A percentile compares a stretch with the other conserved stretches of the same genome.
These are phyloP conservation scores for Luffa acutangula DNA, from an alignment of 306 rosid genomes.

Conservation along the genomic window DNA sequence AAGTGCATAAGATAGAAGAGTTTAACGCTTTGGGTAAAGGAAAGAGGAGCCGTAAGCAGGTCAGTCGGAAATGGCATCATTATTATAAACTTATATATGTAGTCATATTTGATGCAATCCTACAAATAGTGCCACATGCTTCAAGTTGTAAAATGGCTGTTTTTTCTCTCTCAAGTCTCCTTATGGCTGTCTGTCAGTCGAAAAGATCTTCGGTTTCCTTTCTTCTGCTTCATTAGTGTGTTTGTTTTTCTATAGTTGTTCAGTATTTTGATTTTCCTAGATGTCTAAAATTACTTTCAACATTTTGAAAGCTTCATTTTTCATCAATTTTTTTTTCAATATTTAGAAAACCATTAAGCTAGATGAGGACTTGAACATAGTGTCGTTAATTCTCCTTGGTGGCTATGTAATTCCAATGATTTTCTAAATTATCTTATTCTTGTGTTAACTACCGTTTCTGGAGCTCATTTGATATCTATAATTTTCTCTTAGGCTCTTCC, in stretches of 20 bases:
- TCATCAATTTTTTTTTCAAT: neutral
- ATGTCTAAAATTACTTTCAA: neutral
- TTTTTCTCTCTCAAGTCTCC: neutral
- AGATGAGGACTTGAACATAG: neutral
- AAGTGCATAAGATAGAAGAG: conserved; percentile 89
- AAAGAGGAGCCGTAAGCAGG: conserved; percentile 92
- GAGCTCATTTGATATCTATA: neutral
- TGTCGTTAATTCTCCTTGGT: neutral
- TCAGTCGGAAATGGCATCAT: conserved; percentile 17
- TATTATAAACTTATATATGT: neutral
- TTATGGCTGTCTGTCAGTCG: neutral
- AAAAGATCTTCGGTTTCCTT: neutral
- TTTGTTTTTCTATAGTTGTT: neutral
- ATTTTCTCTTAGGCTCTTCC: neutral
- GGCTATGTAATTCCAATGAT: neutral
- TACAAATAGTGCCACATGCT: neutral
- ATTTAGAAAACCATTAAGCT: neutral
- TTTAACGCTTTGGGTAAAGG: conserved; percentile 87
- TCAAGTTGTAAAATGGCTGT: neutral
- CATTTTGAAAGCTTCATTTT: neutral
- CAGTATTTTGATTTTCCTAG: neutral
- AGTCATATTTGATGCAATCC: neutral
- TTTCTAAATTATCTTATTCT: neutral
- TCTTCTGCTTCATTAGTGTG: neutral
- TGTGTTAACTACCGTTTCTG: neutral